Percentiles rank a stretch among this genome's conserved stretches.
Conservation (phyloP, 805 yeast species). For the Hanseniaspora thailandica region DNA sequence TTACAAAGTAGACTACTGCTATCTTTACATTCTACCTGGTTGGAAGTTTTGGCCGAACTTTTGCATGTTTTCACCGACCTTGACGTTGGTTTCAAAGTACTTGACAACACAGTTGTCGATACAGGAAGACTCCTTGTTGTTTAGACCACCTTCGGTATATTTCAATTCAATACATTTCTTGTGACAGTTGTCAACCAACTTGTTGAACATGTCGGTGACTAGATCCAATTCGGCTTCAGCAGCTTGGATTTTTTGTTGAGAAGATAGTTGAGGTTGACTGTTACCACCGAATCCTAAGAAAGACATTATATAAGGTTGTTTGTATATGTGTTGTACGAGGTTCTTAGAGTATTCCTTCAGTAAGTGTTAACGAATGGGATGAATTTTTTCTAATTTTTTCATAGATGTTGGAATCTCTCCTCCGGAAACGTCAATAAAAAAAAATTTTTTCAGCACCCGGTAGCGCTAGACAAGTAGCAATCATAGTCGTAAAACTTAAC, state of each 20-base stretch:
- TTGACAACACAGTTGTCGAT: conserved; percentile 92
- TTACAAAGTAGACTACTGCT: not conserved
- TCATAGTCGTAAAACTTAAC: too few relatives aligned
- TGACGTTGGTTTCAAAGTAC: conserved; percentile 86
- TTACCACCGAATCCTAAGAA: conserved; percentile 66
- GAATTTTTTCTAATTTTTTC: too few relatives aligned
- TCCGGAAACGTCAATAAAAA: not conserved
- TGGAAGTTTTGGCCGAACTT: conserved; percentile 37
- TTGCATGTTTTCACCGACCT: conserved; percentile 75
- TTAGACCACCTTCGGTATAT: conserved; percentile 62
- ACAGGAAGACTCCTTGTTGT: conserved; percentile 73
- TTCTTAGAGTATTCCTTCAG: too few relatives aligned
- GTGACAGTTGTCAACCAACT: conserved; percentile 80
- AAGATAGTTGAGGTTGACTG: conserved; percentile 56
- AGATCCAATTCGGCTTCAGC: conserved; percentile 96
- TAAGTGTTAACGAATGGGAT: too few relatives aligned
- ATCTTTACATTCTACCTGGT: conserved; percentile 28
- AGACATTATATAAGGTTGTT: conserved; percentile 36
- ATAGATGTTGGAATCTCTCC: too few relatives aligned
- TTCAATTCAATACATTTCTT: conserved; percentile 60
- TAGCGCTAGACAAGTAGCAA: too few relatives aligned
- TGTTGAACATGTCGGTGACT: conserved; percentile 96
- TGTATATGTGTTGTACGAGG: not conserved
- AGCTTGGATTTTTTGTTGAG: conserved; percentile 69
- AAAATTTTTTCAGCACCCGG: not conserved